Evolutionary conservation across 768 basidiomycete genomes (phyloP), one percentile per base, ranked within the genome.

Genomic region (Neoboletus magnificus): DNA sequence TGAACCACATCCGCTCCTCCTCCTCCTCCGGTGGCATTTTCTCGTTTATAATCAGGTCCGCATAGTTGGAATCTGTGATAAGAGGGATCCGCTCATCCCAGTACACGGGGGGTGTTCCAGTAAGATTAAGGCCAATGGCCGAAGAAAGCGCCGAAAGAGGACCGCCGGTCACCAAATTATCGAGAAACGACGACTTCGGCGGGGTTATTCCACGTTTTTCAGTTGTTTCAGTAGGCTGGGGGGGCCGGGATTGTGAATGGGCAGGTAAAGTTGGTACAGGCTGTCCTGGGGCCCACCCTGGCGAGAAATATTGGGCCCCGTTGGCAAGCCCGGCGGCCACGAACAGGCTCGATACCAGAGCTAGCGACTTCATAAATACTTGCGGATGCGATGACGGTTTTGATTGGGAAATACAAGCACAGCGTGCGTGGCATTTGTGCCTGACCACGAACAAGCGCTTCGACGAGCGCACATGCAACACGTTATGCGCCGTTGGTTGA

Each of bases 221-320:
- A 29, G 73, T 56, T 32, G 59, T 59, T 41, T 64, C 61, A 33
- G 71, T 48, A 15, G 67, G 33, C 30, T 72, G 60, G 44, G 68
- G 56, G 20, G 62, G 61, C 39, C 65, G 50, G 41, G 61, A 39
- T 20, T 54, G 64, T 46, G 48, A 60, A 36, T 53, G 43, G 23
- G 56, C 30, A 27, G 58, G 41, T 15, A 48, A n/a, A n/a, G 69
- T 72, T 12, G 69, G 63, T 25, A 75, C 76, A 0, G 82, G 74
- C 65, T 91, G 85, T 29, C 89, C 90, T 3, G 91, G 91, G 29
- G 74, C 65, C 91, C 91, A 93, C n/a, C 91, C 91, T 32, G 76
- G 75, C 4, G 89, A 91, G 71, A 91, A 86, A 71, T 91, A 91
- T 60, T 89, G 84, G 13, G 87, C 37, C n/a, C n/a, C 89, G 48